Evolutionary conservation across 192 early-diverging fungal species (phyloP).

Genomic region (Coemansia brasiliensis): DNA sequence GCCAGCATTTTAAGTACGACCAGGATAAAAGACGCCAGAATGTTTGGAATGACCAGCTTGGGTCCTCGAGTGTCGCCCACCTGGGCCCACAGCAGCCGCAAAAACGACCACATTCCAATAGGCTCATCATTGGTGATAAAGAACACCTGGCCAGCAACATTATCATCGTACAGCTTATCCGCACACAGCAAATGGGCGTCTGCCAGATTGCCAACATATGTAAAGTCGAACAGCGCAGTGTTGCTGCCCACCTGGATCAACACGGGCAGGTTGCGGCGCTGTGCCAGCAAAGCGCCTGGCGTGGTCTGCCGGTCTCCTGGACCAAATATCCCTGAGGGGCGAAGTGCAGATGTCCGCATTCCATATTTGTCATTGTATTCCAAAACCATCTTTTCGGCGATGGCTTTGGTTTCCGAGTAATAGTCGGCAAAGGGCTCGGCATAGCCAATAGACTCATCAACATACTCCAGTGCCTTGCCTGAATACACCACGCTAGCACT

Average conservation of each 20-base stretch:
- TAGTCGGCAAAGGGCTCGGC: slow-evolving; percentile 75
- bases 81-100: slow-evolving; percentile 67
- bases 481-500: slow-evolving; percentile 88
- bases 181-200: slow-evolving; percentile 88
- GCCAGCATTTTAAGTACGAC: slow-evolving; percentile 62
- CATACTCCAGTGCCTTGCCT: slow-evolving; percentile 71
- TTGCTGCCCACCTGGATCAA: slow-evolving; percentile 84
- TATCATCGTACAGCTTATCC: slow-evolving; percentile 66
- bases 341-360: slow-evolving; percentile 73
- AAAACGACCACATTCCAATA: slow-evolving; percentile 87
- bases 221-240: slow-evolving; percentile 81
- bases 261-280: slow-evolving; percentile 59
- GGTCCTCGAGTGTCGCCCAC: slow-evolving; percentile 60
- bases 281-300: slow-evolving; percentile 66
- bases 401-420: slow-evolving; percentile 90
- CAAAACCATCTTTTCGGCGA: slow-evolving; percentile 75
- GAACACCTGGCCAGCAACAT: slow-evolving; percentile 66
- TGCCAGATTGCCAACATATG: slow-evolving; percentile 93
- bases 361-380: slow-evolving; percentile 63
- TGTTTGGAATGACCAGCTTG: slow-evolving; percentile 61
- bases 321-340: slow-evolving; percentile 92
- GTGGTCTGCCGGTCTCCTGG: slow-evolving; percentile 76
- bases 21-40: slow-evolving; percentile 67
- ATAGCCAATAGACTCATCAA: slow-evolving; percentile 78
- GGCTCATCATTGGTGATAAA: slow-evolving; percentile 91